phyloP scores from a whole-genome alignment of 1,139 yeast species.

The Blastobotrys serpentis region DNA sequence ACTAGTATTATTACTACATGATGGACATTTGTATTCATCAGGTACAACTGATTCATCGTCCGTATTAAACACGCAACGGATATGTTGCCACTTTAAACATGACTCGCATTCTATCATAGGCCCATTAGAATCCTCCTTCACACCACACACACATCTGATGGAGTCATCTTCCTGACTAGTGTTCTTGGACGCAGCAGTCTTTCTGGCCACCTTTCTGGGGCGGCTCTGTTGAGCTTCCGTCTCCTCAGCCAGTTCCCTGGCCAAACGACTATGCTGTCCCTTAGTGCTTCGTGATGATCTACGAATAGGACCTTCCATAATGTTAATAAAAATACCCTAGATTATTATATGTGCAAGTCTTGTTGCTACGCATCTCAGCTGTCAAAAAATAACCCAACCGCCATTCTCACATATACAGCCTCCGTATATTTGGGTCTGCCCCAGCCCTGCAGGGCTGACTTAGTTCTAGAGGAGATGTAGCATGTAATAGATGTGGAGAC shows the following conservation, averaged over 20 bases:
- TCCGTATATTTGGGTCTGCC: too few species aligned
- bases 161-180: conserved; percentile 8
- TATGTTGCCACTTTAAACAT: conserved; percentile 86
- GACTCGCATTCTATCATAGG: conserved; percentile 74
- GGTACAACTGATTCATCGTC: conserved; percentile 44
- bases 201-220: conserved; percentile 21
- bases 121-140: conserved; percentile 28
- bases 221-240: conserved; percentile 17
- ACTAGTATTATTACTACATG: conserved; percentile 37
- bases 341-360: not conserved
- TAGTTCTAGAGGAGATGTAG: too few species aligned
- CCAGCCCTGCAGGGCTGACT: too few species aligned
- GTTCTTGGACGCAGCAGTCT: not conserved
- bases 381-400: too few species aligned
- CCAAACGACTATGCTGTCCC: conserved; percentile 43
- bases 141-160: conserved; percentile 3
- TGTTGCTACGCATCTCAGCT: too few species aligned
- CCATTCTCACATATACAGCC: too few species aligned
- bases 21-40: conserved; percentile 49
- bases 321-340: not conserved
- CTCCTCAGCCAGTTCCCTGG: conserved; percentile 27
- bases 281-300: conserved; percentile 47
- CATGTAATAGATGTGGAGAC: too few species aligned
- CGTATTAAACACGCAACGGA: conserved; percentile 63
- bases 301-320: conserved; percentile 28